Evolutionary conservation across 192 early-diverging fungal genomes (phyloP).

Genomic region (Irineochytrium annulatum): DNA sequence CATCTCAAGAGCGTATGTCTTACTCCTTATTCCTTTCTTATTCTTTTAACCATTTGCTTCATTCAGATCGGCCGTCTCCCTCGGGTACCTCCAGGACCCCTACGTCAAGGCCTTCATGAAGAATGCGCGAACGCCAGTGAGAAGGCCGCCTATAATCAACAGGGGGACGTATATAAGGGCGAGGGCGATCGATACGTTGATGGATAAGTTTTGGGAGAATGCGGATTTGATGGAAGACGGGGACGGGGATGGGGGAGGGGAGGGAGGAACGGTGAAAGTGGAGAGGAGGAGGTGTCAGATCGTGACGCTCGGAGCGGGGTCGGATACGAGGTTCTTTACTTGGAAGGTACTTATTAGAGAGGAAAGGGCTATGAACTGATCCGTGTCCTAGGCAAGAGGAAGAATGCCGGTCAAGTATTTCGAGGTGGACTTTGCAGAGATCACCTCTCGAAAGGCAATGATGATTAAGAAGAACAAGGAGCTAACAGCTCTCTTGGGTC

Average conservation of each 20-base stretch:
- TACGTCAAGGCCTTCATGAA: conserved; percentile 60
- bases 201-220: conserved; percentile 57
- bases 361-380: conserved; percentile 2
- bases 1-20: conserved; percentile 68
- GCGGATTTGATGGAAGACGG: conserved; percentile 30
- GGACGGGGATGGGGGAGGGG: no score
- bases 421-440: conserved; percentile 92
- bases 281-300: no score
- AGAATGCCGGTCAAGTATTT: conserved; percentile 55
- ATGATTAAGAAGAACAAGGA: conserved; percentile 51
- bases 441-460: conserved; percentile 73
- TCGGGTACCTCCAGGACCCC: conserved; percentile 79
- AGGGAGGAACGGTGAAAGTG: no score
- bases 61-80: conserved; percentile 68
- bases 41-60: background rate
- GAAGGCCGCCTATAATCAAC: conserved; percentile 89
- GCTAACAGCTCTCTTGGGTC: conserved; percentile 34
- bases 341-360: conserved; percentile 55
- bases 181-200: conserved; percentile 58
- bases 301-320: conserved; percentile 83
- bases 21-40: background rate
- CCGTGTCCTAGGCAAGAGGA: background rate
- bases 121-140: conserved; percentile 43
- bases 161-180: conserved; percentile 81
- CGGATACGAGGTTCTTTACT: conserved; percentile 87